Base-by-base conservation (phyloP, 2,329 filamentous ascomycete species). In the Endoconidiophora laricicola region DNA sequence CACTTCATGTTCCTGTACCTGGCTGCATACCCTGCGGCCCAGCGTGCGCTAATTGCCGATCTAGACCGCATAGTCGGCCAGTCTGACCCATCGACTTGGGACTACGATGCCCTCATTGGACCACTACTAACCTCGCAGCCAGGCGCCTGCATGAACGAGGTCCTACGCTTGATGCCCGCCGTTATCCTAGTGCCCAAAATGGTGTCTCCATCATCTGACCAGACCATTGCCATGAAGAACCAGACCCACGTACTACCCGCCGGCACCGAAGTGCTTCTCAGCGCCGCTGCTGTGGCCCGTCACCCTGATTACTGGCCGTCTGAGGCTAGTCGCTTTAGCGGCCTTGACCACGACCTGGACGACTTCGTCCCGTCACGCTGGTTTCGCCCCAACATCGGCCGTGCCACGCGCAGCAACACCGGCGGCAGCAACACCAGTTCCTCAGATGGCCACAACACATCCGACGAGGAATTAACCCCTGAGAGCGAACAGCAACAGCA, bases 131-230 rank as follows among this genome's bases (percentile, higher is more conserved):
- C 72, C 9, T 78, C 79, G 53, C 80, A 85, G 70, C 66, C 81
- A 7, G 85, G 81, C 16, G 84, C 85, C 3, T 74, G 81, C 57
- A 74, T 90, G 71, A 84, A 86, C 59, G 85, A 91, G 66, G 79
- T 81, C 37, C 69, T 91, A 48, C 78, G 86, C 9, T 58, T 87
- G 40, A 70, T 86, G 53, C 83, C 84, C 2, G 78, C 85, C 0
- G 80, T 86, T 16, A 67, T 78, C 41, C 74, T 73, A 48, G 80
- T 91, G 23, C 84, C 84, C 24, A 91, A 91, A 64, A 72, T 69
- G 48, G 72, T 76, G 3, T 59, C 63, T 2, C 60, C 64, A 2
- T 58, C 60, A 2, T 59, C 66, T 20, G 70, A 72, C 47, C 79
- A 87, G 63, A 60, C 67, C 18, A 60, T 90, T 40, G 69, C 62